Percentiles rank a stretch among this genome's conserved stretches.
Evolutionary conservation across 2,329 filamentous ascomycete species (phyloP).

Genomic region (Exserohilum turcica): DNA sequence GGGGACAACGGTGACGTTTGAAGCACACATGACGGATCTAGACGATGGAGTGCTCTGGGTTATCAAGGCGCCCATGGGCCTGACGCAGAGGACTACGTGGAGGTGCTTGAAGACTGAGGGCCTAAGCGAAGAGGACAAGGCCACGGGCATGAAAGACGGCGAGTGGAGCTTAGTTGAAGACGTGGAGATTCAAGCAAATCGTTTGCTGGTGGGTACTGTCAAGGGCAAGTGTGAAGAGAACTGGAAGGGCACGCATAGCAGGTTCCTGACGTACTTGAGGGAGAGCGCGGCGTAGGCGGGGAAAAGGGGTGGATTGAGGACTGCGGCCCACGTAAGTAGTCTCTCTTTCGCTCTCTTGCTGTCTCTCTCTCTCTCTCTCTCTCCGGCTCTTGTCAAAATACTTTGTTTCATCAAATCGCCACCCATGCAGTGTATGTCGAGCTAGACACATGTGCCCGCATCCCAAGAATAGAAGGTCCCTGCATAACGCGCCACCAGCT

Average conservation of each 20-base stretch:
- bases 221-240: conserved; percentile 46
- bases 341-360: no score
- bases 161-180: conserved; percentile 46
- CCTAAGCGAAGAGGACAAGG: conserved; percentile 16
- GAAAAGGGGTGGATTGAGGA: neutral
- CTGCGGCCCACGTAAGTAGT: no score
- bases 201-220: conserved; percentile 43
- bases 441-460: neutral
- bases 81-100: conserved; percentile 43
- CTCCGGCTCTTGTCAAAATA: neutral
- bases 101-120: conserved; percentile 29
- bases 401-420: neutral
- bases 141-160: conserved; percentile 16
- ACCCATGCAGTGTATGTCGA: neutral
- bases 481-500: conserved; percentile 29
- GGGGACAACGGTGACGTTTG: conserved; percentile 45
- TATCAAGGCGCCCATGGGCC: conserved; percentile 43
- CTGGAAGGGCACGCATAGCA: conserved; percentile 41
- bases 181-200: conserved; percentile 43
- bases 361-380: no score
- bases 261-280: conserved; percentile 35
- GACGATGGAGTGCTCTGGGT: conserved; percentile 43
- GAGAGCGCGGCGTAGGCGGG: neutral
- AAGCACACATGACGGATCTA: conserved; percentile 41
- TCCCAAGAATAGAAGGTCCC: conserved; percentile 16